Evolutionary conservation across 148 eudicot species (phyloP).

Genomic region (Rhododendron griersonianum): DNA sequence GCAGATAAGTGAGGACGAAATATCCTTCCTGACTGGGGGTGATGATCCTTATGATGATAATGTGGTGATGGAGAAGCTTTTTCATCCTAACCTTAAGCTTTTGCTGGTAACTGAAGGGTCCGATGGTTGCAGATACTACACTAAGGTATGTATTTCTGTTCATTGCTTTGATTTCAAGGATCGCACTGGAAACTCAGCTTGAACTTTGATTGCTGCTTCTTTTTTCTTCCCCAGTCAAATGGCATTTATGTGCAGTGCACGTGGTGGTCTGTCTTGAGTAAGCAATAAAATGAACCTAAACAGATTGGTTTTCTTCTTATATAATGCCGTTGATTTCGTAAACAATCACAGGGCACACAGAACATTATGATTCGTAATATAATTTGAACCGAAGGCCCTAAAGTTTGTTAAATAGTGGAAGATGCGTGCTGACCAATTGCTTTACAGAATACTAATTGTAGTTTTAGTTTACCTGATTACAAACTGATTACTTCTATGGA

Average conservation of each 20-base stretch:
- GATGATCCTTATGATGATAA: slow-evolving; percentile 66
- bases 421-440: not conserved
- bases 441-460: not conserved
- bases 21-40: slow-evolving; percentile 68
- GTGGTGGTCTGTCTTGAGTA: not conserved
- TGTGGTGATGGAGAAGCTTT: slow-evolving; percentile 71
- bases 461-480: not conserved
- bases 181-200: not conserved
- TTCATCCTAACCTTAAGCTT: slow-evolving; percentile 76
- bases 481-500: not conserved
- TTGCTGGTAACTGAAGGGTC: slow-evolving; percentile 82
- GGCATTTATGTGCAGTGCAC: not conserved
- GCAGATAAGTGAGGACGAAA: slow-evolving; percentile 91
- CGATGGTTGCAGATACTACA: slow-evolving; percentile 76
- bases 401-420: not conserved
- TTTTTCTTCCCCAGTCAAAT: not conserved
- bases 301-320: not conserved
- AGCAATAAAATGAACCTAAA: not conserved
- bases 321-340: not conserved
- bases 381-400: not conserved
- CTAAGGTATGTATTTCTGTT: slow-evolving; percentile 35
- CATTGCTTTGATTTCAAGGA: not conserved
- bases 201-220: not conserved
- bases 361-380: not conserved
- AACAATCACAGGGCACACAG: not conserved